A percentile compares a stretch with the other conserved stretches of the same genome.
Evolutionary conservation across 208 protist species (phyloP).

Genomic region (Strigomonas galati): DNA sequence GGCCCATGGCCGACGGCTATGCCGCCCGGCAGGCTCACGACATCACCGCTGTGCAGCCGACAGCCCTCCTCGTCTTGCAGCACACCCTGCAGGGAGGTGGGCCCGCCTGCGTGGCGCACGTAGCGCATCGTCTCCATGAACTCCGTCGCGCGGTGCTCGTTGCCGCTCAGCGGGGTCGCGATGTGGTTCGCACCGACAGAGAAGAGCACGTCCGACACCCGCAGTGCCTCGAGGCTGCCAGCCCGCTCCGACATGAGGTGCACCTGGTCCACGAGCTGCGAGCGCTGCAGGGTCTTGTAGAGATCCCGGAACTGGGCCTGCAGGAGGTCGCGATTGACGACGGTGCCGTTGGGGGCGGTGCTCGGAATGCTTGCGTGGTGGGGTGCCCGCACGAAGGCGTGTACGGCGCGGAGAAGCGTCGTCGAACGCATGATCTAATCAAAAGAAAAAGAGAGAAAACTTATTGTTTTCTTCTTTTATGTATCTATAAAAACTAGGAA

Average conservation of each 20-base stretch:
- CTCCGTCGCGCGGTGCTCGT: constrained; percentile 84
- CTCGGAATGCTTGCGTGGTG: constrained; percentile 79
- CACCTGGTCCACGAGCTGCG: constrained; percentile 84
- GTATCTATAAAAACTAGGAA: neutral
- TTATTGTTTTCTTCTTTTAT: constrained; percentile 7
- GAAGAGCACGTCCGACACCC: constrained; percentile 76
- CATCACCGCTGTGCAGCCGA: constrained; percentile 83
- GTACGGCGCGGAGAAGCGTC: constrained; percentile 29
- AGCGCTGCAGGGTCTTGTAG: constrained; percentile 85
- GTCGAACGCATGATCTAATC: neutral
- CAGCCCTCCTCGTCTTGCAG: constrained; percentile 83
- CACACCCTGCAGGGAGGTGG: constrained; percentile 63
- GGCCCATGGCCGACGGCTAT: constrained; percentile 85
- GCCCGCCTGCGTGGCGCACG: constrained; percentile 73
- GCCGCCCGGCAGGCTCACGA: constrained; percentile 79
- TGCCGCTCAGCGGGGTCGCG: constrained; percentile 75
- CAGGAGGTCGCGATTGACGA: constrained; percentile 88
- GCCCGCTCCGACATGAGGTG: constrained; percentile 86
- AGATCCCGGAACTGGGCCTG: constrained; percentile 88
- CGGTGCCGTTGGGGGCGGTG: constrained; percentile 78
- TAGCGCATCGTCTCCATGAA: constrained; percentile 89
- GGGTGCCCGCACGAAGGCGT: constrained; percentile 87
- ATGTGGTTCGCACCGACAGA: constrained; percentile 80
- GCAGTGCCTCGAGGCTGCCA: constrained; percentile 54
- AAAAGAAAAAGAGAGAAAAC: neutral